These are phyloP conservation scores for Zoysia pacifica DNA, from an alignment of 176 grass and related monocot species.

Conservation along the genomic window DNA sequence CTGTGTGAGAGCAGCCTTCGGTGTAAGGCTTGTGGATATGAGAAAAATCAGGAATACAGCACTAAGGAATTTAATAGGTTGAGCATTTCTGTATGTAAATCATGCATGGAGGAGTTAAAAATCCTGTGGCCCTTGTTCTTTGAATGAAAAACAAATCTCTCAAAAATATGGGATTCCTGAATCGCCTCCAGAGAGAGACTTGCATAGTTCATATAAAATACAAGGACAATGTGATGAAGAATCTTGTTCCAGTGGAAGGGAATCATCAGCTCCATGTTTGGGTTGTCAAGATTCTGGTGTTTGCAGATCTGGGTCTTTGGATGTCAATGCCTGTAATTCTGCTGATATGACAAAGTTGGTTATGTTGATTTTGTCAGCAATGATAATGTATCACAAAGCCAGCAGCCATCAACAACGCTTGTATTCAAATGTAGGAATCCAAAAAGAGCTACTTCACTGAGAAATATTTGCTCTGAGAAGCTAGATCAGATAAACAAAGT, in stretches of 20 bases:
- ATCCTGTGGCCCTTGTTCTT: background rate
- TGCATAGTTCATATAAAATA: background rate
- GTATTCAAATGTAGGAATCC: conserved; percentile 84
- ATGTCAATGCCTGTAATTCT: conserved; percentile 25
- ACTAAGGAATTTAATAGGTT: no score
- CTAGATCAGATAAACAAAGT: conserved; percentile 52
- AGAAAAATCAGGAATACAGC: no score
- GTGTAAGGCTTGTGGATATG: no score
- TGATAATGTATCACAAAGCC: conserved; percentile 37
- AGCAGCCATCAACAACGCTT: conserved; percentile 39
- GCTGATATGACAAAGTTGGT: conserved; percentile 10
- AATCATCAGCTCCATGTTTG: conserved; percentile 21
- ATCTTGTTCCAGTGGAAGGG: conserved; percentile 30
- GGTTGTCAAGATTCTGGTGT: conserved; percentile 33
- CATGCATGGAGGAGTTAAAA: no score
- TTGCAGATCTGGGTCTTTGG: background rate
- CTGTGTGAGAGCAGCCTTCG: no score
- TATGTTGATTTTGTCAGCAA: conserved; percentile 31
- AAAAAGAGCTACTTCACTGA: conserved; percentile 67
- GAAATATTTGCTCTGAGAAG: conserved; percentile 50
- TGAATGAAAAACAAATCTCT: conserved; percentile 13
- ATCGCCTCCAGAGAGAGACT: conserved; percentile 17
- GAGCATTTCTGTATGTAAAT: no score
- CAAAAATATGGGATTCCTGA: conserved; percentile 15
- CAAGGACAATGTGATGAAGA: background rate